A percentile compares a stretch with the other conserved stretches of the same genome.
These are phyloP conservation scores for Mycena pura DNA, from an alignment of 768 basidiomycete genomes.

Conservation along the genomic window DNA sequence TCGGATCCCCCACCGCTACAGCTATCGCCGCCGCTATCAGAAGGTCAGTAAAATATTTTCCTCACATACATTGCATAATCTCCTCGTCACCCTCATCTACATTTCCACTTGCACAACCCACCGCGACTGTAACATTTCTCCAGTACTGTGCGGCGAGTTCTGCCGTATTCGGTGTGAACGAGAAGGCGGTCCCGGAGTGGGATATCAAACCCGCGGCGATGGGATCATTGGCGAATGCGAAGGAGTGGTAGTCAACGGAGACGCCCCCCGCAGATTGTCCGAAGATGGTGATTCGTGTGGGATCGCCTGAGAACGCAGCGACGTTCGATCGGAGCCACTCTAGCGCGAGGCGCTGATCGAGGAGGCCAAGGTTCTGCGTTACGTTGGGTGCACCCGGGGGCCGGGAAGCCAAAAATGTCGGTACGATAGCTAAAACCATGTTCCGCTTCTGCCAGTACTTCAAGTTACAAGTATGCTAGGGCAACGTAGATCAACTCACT, in stretches of 20 bases:
- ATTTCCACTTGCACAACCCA: slow-evolving; percentile 9
- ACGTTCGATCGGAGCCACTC: slow-evolving; percentile 8
- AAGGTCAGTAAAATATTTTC: slow-evolving; percentile 11
- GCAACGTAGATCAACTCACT: background rate
- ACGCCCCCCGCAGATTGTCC: slow-evolving; percentile 13
- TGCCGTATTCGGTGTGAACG: slow-evolving; percentile 8
- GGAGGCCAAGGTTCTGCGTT: slow-evolving; percentile 10
- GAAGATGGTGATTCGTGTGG: slow-evolving; percentile 7
- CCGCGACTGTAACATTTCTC: background rate
- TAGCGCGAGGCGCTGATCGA: slow-evolving; percentile 15
- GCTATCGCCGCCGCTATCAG: slow-evolving; percentile 10
- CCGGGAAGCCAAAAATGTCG: slow-evolving; percentile 19
- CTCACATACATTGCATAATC: slow-evolving; percentile 10
- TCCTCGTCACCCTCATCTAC: background rate
- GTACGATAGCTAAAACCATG: slow-evolving; percentile 7
- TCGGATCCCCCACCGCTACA: slow-evolving; percentile 2
- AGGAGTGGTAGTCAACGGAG: slow-evolving; percentile 15
- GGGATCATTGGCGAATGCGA: slow-evolving; percentile 14
- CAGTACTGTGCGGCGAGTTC: slow-evolving; percentile 8
- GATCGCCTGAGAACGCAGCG: slow-evolving; percentile 6
- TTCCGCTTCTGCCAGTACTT: background rate
- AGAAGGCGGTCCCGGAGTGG: slow-evolving; percentile 10
- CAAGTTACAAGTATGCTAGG: background rate
- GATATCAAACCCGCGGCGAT: slow-evolving; percentile 12
- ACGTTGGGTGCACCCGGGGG: background rate